Conservation (phyloP, 2,329 filamentous ascomycete genomes). For the Nothophaeocryptopus gaeumannii region DNA sequence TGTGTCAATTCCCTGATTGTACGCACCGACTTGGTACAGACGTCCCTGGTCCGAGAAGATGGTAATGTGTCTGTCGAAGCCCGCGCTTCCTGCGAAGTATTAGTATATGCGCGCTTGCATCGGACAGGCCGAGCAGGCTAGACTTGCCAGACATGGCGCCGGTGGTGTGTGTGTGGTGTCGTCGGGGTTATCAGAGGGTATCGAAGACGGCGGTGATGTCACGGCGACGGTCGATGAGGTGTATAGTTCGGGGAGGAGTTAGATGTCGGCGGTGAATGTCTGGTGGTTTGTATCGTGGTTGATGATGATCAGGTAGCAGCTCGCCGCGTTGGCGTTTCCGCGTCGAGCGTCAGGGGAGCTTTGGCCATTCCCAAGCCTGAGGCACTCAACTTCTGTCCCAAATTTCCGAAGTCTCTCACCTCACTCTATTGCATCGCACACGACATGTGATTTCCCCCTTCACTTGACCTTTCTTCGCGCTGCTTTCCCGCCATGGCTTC, state of each 20-base stretch:
- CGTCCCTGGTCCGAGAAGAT: constrained; percentile 99
- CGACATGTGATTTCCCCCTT: background rate
- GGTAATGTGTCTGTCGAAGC: constrained; percentile 98
- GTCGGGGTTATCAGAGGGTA: background rate
- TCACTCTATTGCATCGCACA: no score
- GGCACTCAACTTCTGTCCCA: background rate
- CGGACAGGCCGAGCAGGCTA: no score
- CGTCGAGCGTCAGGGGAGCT: background rate
- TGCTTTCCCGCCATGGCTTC: constrained; percentile 3
- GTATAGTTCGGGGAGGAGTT: background rate
- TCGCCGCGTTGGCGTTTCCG: background rate
- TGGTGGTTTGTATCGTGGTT: background rate
- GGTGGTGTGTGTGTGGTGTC: constrained; percentile 6
- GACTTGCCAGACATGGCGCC: constrained; percentile 33
- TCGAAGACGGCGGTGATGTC: background rate
- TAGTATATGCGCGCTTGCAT: constrained; percentile 18
- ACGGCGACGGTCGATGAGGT: background rate
- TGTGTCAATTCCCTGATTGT: background rate
- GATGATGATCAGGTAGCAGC: background rate
- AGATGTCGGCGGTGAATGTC: background rate
- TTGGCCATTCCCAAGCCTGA: constrained; percentile 1
- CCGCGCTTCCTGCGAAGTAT: constrained; percentile 66
- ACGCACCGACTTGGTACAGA: constrained; percentile 98
- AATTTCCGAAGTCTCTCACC: no score
- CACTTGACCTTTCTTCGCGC: background rate